Base-by-base conservation (phyloP, 176 grass and related monocot genomes). In the Areca catechu region DNA sequence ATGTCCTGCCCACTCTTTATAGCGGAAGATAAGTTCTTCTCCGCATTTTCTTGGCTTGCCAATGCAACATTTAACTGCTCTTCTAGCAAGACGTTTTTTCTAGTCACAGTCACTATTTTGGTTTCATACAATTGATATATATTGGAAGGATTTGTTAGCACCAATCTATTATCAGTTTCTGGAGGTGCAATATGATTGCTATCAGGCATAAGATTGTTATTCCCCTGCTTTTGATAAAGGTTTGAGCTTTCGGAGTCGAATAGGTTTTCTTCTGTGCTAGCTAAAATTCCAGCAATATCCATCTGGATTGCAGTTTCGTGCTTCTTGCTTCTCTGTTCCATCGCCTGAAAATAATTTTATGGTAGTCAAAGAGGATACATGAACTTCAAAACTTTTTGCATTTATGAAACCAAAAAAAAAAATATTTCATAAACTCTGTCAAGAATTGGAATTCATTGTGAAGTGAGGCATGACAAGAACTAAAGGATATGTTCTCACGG, bases 21-120 rank as follows among this genome's bases (percentile, higher is more conserved):
- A 52, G 89, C 78, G 60, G 76, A 65, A 69, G 77, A 84, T 5
- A 92, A 70, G 66, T 80, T 87, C 63, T 80, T 88, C 74, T 98
- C 81, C 4, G 68, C 65, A 69, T 79, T 64, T 5, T 98, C 81
- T 62, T 82, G 82, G 72, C 80, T 80, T 19, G 67, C 28, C 49
- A 85, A 24, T 7, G 72, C 56, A 30, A 78, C 73, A 20, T 71
- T 78, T 52, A 88, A 50, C 48, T 85, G 75, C 70, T 85, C 77
- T 54, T 92, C 93, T 19, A 98, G 50, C 4, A 78, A 60, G 51
- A 67, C 52, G 50, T 80, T 98, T 58, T 78, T 85, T 69, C 71
- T 85, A 28, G 65, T 65, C 55, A 85, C 49, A 27, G 67, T 84
- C 30, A 76, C 34, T 61, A 88, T 80, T 67, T 75, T 98, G 22